Evolutionary conservation across 495 filamentous ascomycete genomes (phyloP), one percentile per base, ranked within the genome.

Genomic region (Aspergillus bridgeri): DNA sequence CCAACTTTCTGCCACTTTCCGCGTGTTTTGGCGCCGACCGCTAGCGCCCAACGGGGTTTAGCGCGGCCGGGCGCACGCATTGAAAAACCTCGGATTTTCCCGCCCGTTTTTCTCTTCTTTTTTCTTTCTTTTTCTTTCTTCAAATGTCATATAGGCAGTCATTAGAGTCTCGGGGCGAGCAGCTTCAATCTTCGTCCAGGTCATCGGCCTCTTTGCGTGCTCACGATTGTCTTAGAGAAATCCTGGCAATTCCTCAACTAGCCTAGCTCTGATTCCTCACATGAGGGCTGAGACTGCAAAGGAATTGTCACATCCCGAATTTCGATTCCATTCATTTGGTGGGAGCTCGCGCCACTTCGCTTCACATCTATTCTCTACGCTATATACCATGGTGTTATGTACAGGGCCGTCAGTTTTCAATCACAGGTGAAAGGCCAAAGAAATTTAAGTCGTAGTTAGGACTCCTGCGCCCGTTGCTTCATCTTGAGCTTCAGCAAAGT

Each of bases 91-190:
- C 59, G 20, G 56, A 51, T 57, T 65, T 73, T 66, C 57, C 56
- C 43, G 47, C 52, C 56, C 47, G 45, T 58, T 60, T 72, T 69
- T 70, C 66, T 69, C 75, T 79, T 69, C 79, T 82, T 73, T 65
- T 69, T 61, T 75, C 74, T 75, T 70, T 72, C 75, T 81, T 77
- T 82, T 83, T 75, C 79, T 80, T n/a, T n/a, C 76, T 75, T 72
- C 77, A 90, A 78, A 93, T 95, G 88, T 94, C 87, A 82, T 81
- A 76, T 88, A 94, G 92, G 87, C 89, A 86, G 83, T 90, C 90
- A 91, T 93, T 98, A 98, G 94, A 98, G 94, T 98, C 94, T 95
- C 94, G 94, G 90, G 87, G 85, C 86, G 89, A 86, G 90, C 83
- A 70, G 74, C 75, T 73, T 94, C 91, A 89, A 80, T 97, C 83